Evolutionary conservation across 2,329 filamentous ascomycete genomes (phyloP), one percentile per base, ranked within the genome.

Genomic region (Monosporascus sp.): DNA sequence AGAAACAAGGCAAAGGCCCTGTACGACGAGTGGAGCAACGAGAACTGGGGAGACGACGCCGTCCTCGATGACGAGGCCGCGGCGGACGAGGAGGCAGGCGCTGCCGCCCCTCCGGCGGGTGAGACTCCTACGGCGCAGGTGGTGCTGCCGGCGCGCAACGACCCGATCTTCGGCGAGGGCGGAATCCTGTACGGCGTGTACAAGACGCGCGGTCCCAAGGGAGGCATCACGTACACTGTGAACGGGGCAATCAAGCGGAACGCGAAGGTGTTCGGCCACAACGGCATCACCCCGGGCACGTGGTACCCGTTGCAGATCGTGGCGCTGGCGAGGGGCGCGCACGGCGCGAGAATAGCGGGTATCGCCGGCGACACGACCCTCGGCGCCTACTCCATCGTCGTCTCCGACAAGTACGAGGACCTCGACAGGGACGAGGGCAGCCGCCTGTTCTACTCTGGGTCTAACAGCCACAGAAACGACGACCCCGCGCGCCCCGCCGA

Each of bases 181-280:
- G 64, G 65, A 1, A 64, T 68, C 9, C 63, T 66, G 62, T 48
- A 65, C 37, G 64, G 65, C 3, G 53, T 66, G 16, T 48, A 61
- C 26, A 46, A 50, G 3, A 19, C 51, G 17, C 55, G 51, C 0
- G 47, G 53, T 16, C 7, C 19, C 14, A 53, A 37, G 3, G 58
- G 54, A 9, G 50, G 51, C 11, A 58, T 50, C n/a, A 48, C 48
- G 0, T 63, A 65, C 38, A 55, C 54, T 2, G 40, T 67, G 0
- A 59, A 66, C 27, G 40, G 49, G 9, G 35, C 66, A 1, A 55
- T 55, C 2, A 56, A 56, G 22, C 54, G 26, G 11, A 41, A 55
- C 2, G 44, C 53, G 2, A 65, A 65, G 19, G 54, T 59, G 1
- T 65, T 56, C 9, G 65, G 65, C 3, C 57, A 68, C 47, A 68